Base-by-base conservation (phyloP, 2,329 filamentous ascomycete species). In the Colletotrichum godetiae region DNA sequence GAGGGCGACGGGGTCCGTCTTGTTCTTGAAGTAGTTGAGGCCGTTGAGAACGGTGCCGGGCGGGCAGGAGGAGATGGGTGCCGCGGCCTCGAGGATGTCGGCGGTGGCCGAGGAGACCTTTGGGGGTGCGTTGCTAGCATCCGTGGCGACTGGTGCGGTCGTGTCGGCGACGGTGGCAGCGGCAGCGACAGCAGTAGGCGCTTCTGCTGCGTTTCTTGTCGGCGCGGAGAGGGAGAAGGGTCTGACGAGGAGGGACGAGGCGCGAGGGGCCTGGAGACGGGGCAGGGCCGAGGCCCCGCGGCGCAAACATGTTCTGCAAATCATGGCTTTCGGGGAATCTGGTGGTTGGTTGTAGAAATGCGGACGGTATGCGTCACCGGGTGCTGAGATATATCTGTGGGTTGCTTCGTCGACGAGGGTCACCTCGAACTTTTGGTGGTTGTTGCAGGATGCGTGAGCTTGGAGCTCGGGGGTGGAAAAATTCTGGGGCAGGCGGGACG, bases 11-110 rank as follows among this genome's bases (percentile, higher is more conserved):
- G 94, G 94, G 79, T 96, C 94, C 46, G 87, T 84, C 79, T 89
- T 88, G 76, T 89, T 90, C 85, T 97, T 97, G 79, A 92, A 83
- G 83, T 93, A 96, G 82, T 95, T 96, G 68, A 97, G 85, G 1
- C 94, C 94, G 68, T 87, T 91, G 55, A 97, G 86, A 15, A 91
- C 84, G 15, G 92, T 94, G 42, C 94, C 94, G 5, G 91, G 90
- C 3, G 88, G 85, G 77, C 93, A 92, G 33, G 87, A 88, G 8
- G 89, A 91, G 72, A 80, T 76, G 75, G 78, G 46, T 55, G 79
- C 77, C 66, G 81, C 70, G 31, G 81, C 76, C 12, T 75, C 75
- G 11, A 79, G 78, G n/a, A 77, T 74, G 24, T 77, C 73, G 13
- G 78, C 75, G 46, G 79, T 77, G 67, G 78, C 79, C 63, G 78